Percentiles rank a stretch among this genome's conserved stretches.
Conservation (phyloP, 345 rosid genomes). For the Eucalyptus polybractea region DNA sequence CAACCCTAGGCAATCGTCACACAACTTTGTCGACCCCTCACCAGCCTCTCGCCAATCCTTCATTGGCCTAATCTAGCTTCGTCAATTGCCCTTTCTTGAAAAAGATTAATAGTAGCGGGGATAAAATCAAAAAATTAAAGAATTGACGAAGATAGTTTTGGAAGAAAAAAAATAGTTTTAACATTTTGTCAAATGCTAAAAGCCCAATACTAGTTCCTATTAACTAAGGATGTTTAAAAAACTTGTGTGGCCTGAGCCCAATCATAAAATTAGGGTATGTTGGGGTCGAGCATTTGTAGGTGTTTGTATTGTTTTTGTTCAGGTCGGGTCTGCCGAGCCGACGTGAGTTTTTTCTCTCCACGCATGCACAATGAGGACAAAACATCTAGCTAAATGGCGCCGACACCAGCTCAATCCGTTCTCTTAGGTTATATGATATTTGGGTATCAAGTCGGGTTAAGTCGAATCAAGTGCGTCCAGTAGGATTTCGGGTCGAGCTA, state of each 20-base stretch:
- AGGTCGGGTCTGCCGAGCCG: rapidly evolving
- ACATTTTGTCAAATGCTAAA: rapidly evolving
- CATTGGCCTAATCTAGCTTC: rapidly evolving
- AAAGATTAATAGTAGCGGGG: rapidly evolving
- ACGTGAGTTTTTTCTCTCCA: no score
- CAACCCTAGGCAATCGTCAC: rapidly evolving
- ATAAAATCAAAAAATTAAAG: no score
- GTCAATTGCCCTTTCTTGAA: rapidly evolving
- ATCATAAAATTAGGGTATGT: no score
- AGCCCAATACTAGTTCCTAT: rapidly evolving
- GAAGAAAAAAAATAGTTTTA: rapidly evolving
- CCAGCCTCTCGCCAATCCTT: rapidly evolving
- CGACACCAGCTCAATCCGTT: rapidly evolving
- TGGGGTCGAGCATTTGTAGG: no score
- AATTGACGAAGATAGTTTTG: rapidly evolving
- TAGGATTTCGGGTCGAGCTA: rapidly evolving
- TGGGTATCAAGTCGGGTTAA: rapidly evolving
- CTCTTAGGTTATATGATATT: no score
- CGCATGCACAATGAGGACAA: rapidly evolving
- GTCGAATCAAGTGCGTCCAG: rapidly evolving
- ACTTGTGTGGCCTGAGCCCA: rapidly evolving
- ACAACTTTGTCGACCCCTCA: rapidly evolving
- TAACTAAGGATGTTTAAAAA: no score
- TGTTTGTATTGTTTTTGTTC: rapidly evolving
- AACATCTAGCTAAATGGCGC: no score